These are phyloP conservation scores for Fusarium miscanthi DNA, from an alignment of 2,329 filamentous ascomycete genomes.

Conservation along the genomic window DNA sequence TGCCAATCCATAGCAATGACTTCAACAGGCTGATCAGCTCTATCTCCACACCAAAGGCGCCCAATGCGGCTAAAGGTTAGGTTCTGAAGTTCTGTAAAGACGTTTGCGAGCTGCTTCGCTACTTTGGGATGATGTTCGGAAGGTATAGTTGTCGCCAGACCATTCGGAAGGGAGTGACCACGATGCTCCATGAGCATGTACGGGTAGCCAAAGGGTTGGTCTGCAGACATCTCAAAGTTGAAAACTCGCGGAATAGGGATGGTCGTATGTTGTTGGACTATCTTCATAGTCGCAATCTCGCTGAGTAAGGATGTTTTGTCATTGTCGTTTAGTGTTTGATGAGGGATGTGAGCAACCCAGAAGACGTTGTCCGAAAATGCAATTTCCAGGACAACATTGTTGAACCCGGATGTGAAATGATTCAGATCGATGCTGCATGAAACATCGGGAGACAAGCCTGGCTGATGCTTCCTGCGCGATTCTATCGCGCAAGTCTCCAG, in stretches of 20 bases:
- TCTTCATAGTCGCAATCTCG: neutral
- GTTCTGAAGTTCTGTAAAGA: neutral
- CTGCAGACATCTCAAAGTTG: neutral
- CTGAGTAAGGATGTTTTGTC: neutral
- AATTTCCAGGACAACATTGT: neutral
- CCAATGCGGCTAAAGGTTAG: neutral
- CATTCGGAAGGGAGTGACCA: neutral
- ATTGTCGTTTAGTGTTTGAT: neutral
- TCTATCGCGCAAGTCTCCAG: neutral
- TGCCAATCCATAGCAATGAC: neutral
- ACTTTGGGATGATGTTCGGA: neutral
- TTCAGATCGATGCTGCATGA: neutral
- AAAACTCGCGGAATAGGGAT: neutral
- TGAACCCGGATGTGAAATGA: neutral
- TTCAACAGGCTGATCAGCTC: neutral
- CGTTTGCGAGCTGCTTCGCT: neutral
- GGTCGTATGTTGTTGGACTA: neutral
- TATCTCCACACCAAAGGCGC: neutral
- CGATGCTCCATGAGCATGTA: neutral
- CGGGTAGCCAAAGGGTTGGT: neutral
- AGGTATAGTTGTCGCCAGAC: neutral
- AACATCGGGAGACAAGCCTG: neutral
- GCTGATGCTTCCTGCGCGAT: neutral
- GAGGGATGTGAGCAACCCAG: neutral
- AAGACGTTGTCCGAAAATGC: neutral